Percentiles rank a stretch among this genome's conserved stretches.
phyloP scores from a whole-genome alignment of 2,329 filamentous ascomycete genomes.

The Talaromyces funiculosus region DNA sequence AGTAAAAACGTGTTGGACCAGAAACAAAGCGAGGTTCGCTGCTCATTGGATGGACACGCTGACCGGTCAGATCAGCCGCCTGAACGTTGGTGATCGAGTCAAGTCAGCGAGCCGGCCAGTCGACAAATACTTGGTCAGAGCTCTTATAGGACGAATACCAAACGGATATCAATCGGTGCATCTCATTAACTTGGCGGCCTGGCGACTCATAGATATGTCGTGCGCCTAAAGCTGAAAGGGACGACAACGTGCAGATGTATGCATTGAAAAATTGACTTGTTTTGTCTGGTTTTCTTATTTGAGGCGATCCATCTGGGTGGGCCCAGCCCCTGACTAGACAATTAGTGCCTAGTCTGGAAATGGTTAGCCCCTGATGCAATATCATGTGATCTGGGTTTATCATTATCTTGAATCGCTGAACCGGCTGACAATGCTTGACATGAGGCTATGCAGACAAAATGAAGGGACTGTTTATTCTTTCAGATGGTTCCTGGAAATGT shows the following conservation, averaged over 20 bases:
- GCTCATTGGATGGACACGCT: neutral
- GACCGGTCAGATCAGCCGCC: neutral
- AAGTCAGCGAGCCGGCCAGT: neutral
- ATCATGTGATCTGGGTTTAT: neutral
- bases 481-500: neutral
- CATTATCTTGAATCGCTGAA: neutral
- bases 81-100: neutral
- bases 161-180: neutral
- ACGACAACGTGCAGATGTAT: neutral
- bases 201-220: neutral
- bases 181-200: neutral
- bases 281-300: neutral
- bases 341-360: neutral
- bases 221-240: neutral
- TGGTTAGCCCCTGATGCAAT: neutral
- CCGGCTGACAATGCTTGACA: neutral
- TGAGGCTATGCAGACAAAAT: neutral
- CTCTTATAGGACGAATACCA: neutral
- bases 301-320: neutral
- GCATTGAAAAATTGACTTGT: neutral
- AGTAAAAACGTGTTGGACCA: neutral
- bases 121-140: neutral
- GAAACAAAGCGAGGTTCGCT: neutral
- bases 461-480: neutral
- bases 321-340: constrained; percentile 8